Percentiles rank a stretch among this genome's conserved stretches.
Evolutionary conservation across 805 yeast genomes (phyloP).

Genomic region (Tanozyma kutaoensis): DNA sequence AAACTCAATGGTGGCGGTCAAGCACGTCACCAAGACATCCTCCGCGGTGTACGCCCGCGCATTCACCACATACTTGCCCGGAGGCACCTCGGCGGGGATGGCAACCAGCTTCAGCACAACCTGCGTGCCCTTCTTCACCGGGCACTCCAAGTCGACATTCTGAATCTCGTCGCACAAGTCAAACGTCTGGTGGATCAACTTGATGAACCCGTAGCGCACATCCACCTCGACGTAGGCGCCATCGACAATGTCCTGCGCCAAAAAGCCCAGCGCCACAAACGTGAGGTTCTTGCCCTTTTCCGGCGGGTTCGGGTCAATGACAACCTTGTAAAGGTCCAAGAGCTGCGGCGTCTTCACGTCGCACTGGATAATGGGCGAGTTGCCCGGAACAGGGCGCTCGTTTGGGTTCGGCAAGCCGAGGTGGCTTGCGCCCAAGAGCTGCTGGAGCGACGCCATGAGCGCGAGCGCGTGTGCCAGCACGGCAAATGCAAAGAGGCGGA

Average conservation of each 20-base stretch:
- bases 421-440: too few species aligned
- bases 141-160: conserved; percentile 79
- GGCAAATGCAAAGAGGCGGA: too few species aligned
- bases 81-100: conserved; percentile 87
- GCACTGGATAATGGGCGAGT: conserved; percentile 72
- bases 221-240: conserved; percentile 95
- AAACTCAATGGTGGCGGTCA: conserved; percentile 58
- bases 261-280: conserved; percentile 57
- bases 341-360: conserved; percentile 53
- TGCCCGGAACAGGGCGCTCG: conserved; percentile 77
- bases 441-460: too few species aligned
- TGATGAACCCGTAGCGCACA: conserved; percentile 85
- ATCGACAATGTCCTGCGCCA: conserved; percentile 44
- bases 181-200: conserved; percentile 75
- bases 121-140: conserved; percentile 59
- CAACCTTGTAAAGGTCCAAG: conserved; percentile 44
- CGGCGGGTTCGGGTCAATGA: conserved; percentile 80
- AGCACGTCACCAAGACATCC: conserved; percentile 73
- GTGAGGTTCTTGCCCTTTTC: conserved; percentile 73
- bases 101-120: conserved; percentile 58
- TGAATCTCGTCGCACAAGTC: conserved; percentile 83
- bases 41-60: conserved; percentile 86
- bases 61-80: conserved; percentile 76
- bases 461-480: too few species aligned
- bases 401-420: conserved; percentile 13